Evolutionary conservation across 75 land plant genomes (phyloP).

Genomic region (Gnetum montanum): DNA sequence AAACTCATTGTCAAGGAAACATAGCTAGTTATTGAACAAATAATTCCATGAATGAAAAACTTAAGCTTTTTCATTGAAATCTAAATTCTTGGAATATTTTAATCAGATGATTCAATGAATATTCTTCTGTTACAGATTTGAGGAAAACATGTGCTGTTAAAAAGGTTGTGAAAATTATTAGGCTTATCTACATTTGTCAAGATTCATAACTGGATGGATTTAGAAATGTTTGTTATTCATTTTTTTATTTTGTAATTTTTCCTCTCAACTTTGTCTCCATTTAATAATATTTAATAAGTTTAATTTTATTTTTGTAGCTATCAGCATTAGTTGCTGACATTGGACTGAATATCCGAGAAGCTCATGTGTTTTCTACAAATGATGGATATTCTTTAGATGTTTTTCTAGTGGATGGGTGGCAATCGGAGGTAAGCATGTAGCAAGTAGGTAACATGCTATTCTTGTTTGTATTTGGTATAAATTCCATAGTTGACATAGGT

Average conservation of each 20-base stretch:
- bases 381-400: conserved; percentile 86
- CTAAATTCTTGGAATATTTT: too few relatives aligned
- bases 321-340: conserved; percentile 77
- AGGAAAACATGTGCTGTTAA: neutral
- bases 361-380: conserved; percentile 78
- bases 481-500: too few relatives aligned
- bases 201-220: too few relatives aligned
- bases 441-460: too few relatives aligned
- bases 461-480: too few relatives aligned
- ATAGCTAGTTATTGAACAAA: too few relatives aligned
- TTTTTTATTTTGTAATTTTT: neutral
- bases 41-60: too few relatives aligned
- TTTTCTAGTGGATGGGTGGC: conserved; percentile 85
- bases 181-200: too few relatives aligned
- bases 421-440: conserved; percentile 36
- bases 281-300: neutral
- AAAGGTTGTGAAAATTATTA: neutral
- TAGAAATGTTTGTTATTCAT: neutral
- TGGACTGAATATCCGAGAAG: conserved; percentile 82
- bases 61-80: too few relatives aligned
- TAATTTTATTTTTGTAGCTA: conserved; percentile 27
- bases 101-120: too few relatives aligned
- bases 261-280: neutral
- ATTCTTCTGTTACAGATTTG: neutral
- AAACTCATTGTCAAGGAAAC: too few relatives aligned